Base-by-base conservation (phyloP, 2,329 filamentous ascomycete genomes). In the Peltaster fructicola region DNA sequence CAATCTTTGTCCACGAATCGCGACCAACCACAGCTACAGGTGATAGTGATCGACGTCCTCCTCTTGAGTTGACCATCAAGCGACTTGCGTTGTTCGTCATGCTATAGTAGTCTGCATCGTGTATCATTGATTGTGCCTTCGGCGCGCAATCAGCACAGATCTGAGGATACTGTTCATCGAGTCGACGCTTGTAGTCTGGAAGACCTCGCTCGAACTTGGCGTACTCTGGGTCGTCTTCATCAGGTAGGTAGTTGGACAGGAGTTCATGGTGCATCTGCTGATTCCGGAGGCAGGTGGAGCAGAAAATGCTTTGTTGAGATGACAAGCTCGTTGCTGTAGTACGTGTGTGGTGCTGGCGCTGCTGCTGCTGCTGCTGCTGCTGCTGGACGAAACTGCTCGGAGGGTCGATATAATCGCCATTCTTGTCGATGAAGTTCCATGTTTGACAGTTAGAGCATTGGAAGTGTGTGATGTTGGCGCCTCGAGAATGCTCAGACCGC, bases 361-460 rank as follows among this genome's bases (percentile, higher is more conserved):
- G 23, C 38, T 35, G 45, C 20, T 37, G 30, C 12, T 20, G 14
- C 22, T 29, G 25, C 8, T 27, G 15, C 6, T 30, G 22, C 11
- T 42, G 33, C 15, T 45, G 39, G 18, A 44, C 37, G 43, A 29
- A 66, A 11, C 63, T 54, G 13, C 72, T 60, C 3, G 80, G 82
- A 14, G 84, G 80, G 50, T 98, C 85, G 28, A 79, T 76, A 36
- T 95, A 88, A 24, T 90, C 72, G 42, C 85, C 85, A 47, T 80
- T 69, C 77, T 85, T 64, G 47, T 98, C 88, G 15, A 93, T 60
- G 54, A 80, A 78, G 51, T 95, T 98, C 30, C 74, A 71, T 10
- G 84, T 78, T 41, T 88, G 78, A 58, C 88, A 98, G 32, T 65
- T 58, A 11, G 64, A 54, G 52, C 82, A 92, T 22, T 71, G 59